Evolutionary conservation across 2,329 filamentous ascomycete genomes (phyloP), one percentile per base, ranked within the genome.

Genomic region (Coniochaeta prunicola): DNA sequence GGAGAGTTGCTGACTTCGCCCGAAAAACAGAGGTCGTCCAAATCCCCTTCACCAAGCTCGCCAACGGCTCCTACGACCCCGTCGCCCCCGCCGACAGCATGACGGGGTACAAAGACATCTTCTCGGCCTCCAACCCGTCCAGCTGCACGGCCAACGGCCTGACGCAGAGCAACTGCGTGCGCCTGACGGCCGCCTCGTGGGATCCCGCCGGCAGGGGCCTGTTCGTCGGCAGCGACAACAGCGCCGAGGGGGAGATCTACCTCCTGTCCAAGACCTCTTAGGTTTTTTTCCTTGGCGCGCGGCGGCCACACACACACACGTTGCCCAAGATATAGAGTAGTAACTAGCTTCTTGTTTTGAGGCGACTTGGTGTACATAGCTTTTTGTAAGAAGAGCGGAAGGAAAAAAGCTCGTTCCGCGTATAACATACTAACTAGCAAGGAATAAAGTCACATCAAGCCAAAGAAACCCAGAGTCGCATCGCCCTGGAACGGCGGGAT

Each of bases 151-250:
- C 70, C 40, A 71, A 71, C 56, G 70, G 71, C 8, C 61, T 73
- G 57, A 73, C 72, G 5, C 59, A 64, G 64, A 74, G 71, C 61
- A 73, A 68, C 60, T 74, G 72, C 64, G 67, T 71, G 63, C 63
- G 71, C 0, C 64, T 74, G 55, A 70, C 71, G 1, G 71, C 70
- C 17, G 62, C 65, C 4, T 60, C 63, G 1, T 74, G 70, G 70
- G 71, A 74, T 58, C 71, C 71, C 2, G 66, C 69, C 6, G 70
- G 70, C 15, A 61, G 70, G 19, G 70, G 71, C 12, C 57, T 73
- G 63, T 73, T 74, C 60, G 63, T 73, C 48, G 70, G 69, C 21
- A 74, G 71, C 60, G 71, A 74, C 57, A 74, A 73, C 58, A 64
- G 66, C 21, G 65, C 65, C 38, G 70, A 76, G 62, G 72, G 70